Base-by-base conservation (phyloP, 441 rosid genomes). In the Eutrema salsugineum region DNA sequence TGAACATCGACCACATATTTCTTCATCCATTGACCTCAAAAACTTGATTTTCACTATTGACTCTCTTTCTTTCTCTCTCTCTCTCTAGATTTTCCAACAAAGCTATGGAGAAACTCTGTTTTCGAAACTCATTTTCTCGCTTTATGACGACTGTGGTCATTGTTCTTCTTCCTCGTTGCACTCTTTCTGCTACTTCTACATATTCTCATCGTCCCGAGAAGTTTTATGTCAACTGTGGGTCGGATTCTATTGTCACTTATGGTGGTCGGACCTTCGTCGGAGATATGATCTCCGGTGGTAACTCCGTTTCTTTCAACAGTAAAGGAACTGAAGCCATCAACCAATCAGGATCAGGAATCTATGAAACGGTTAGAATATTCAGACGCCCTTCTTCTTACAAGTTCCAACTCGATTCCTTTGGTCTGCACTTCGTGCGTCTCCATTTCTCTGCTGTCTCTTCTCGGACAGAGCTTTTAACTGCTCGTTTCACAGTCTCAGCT, bases 201-300 rank as follows among this genome's bases (percentile, higher is more conserved):
- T 65, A 70, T 55, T 16, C 72, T 66, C n/a, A n/a, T n/a, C 73
- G 4, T 49, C 84, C 83, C 0, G 39, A 24, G 3, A 48, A 71
- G 67, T 71, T 79, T 71, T 82, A 80, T 83, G 56, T 86, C 80
- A 81, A 77, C 74, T 83, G 81, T 35, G 82, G 86, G 0, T 78
- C 84, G 14, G 32, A 66, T 16, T 65, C 68, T 39, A 15, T 5
- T 33, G 15, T 55, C 35, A 36, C 11, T 44, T 50, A 63, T 15
- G 20, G n/a, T 22, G 3, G 14, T 12, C 63, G 68, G 67, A 61
- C 0, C 22, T 83, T 83, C 22, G 12, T 68, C 8, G 82, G 82
- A 11, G 86, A 80, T 69, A 20, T 57, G 50, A 19, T 4, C 42
- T 58, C 48, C 17, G 1, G 35, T 27, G 17, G 44, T 44, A 8